phyloP scores from a whole-genome alignment of 208 protist genomes.

The Acanthamoeba pearcei region DNA sequence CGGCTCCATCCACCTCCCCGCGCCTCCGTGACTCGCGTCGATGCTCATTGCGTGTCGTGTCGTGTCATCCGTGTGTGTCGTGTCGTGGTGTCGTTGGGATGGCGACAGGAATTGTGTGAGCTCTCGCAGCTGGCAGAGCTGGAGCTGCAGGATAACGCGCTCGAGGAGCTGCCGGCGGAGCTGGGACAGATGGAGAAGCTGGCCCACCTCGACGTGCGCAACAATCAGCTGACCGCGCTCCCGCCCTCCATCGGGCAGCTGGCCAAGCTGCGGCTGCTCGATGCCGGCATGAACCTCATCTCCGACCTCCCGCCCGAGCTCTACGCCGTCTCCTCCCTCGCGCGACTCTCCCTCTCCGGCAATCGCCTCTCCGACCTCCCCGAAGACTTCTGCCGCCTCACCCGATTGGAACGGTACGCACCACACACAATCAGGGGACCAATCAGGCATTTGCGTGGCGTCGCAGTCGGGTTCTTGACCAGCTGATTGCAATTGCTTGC shows the following conservation, averaged over 20 bases:
- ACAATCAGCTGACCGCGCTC: conserved; percentile 44
- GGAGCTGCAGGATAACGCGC: conserved; percentile 59
- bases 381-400: conserved; percentile 10
- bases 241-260: conserved; percentile 55
- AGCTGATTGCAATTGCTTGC: background rate
- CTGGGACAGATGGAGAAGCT: conserved; percentile 14
- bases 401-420: conserved; percentile 13
- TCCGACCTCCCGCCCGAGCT: conserved; percentile 32
- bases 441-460: too few relatives aligned
- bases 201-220: conserved; percentile 58
- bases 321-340: conserved; percentile 9
- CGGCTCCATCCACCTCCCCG: background rate
- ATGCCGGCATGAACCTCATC: conserved; percentile 60
- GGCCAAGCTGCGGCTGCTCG: conserved; percentile 4
- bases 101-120: conserved; percentile 14
- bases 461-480: background rate
- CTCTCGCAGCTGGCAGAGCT: conserved; percentile 39
- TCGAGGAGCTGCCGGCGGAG: conserved; percentile 38
- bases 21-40: background rate
- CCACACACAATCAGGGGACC: background rate
- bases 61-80: background rate
- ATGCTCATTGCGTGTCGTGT: background rate
- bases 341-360: conserved; percentile 25
- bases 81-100: background rate
- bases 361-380: conserved; percentile 18